Evolutionary conservation across 2,329 filamentous ascomycete genomes (phyloP), one percentile per base, ranked within the genome.

Genomic region (Aspergillus proliferans): DNA sequence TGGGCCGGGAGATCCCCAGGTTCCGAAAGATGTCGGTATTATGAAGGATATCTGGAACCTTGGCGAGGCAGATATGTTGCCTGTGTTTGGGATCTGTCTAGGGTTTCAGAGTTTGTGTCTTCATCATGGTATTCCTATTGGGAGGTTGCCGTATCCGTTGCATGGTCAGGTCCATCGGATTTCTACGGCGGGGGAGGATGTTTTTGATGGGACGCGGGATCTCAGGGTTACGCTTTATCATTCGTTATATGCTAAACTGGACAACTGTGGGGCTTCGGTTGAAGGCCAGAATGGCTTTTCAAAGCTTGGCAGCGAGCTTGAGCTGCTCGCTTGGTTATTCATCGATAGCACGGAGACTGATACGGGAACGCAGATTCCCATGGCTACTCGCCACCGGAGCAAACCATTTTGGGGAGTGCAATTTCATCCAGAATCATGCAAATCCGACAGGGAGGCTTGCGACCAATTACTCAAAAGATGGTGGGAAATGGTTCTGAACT

Each of bases 341-440:
- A 46, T 68, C 30, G 59, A 65, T 10, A 76, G 79, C 54, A 63
- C 68, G 52, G 56, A 58, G 18, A 19, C 38, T 14, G 59, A 63
- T 9, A 53, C 62, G 7, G 60, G 56, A 12, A 59, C 59, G 19
- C 61, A 65, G 42, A 83, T 83, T 54, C 77, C 93, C n/a, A 94
- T 94, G 88, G 87, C 80, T 0, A 82, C 85, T 14, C 81, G 77
- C 54, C 89, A 95, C 65, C 70, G 65, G 15, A 62, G 55, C 1
- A 84, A 82, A 55, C 90, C 91, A 0, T 87, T 92, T 54, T 94
- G 87, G 84, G 91, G 87, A 0, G 76, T 95, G 15, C 91, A 95
- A 63, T 95, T 93, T 59, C 90, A 95, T 62, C 90, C 90, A 0
- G 90, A 96, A 67, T 95, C 88, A 0, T 95, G 89, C 65, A 94